Evolutionary conservation across 2,329 filamentous ascomycete species (phyloP).

Genomic region (Neonectria hederae): DNA sequence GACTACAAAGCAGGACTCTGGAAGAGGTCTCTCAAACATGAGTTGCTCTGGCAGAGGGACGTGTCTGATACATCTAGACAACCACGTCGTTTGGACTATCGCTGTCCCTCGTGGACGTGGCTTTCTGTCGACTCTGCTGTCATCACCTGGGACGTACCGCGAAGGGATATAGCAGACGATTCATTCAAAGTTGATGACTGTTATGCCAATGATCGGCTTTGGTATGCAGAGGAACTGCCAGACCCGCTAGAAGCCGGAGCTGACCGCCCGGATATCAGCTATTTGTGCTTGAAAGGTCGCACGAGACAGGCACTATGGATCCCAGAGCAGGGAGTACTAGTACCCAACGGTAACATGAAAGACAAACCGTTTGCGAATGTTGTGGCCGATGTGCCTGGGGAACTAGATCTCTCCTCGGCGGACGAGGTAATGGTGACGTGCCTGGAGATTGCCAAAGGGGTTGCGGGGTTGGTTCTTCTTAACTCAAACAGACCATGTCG

Average conservation of each 20-base stretch:
- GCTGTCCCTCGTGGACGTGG: background rate
- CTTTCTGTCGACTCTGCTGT: background rate
- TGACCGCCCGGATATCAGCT: background rate
- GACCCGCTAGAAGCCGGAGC: background rate
- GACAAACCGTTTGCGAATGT: background rate
- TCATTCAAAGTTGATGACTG: background rate
- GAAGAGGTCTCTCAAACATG: background rate
- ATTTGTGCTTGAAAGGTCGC: background rate
- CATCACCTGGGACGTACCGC: background rate
- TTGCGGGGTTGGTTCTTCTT: background rate
- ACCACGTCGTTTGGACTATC: background rate
- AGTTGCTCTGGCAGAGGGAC: background rate
- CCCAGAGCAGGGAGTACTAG: background rate
- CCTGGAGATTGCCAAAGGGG: background rate
- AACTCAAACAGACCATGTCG: background rate
- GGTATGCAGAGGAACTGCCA: background rate
- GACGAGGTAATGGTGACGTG: background rate
- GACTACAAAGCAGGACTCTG: background rate
- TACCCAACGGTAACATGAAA: background rate
- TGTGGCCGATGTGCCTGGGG: background rate
- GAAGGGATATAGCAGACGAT: background rate
- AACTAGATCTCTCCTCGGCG: background rate
- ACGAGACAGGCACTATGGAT: background rate
- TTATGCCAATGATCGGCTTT: background rate
- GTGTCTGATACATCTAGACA: background rate